phyloP scores from a whole-genome alignment of 139 green algal species.

The Desmodesmus armatus region DNA sequence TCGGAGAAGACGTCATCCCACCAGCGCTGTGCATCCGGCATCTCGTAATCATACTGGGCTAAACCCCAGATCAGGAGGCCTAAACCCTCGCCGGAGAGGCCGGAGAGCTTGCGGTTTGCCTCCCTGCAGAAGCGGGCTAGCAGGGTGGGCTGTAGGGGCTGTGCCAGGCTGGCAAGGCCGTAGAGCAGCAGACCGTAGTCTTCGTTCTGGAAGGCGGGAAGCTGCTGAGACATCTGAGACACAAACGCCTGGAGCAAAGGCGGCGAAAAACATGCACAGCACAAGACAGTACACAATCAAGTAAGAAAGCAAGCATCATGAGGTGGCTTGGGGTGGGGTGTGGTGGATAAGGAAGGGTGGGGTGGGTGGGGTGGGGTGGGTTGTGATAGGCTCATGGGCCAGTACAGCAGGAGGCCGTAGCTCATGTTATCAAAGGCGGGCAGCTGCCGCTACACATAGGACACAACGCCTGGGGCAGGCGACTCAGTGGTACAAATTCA shows the following conservation, averaged over 20 bases:
- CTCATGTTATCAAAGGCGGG: constrained; percentile 35
- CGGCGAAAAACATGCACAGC: no score
- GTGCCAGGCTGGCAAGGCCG: constrained; percentile 51
- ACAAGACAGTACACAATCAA: no score
- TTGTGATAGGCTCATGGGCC: constrained; percentile 41
- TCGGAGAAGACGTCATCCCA: constrained; percentile 17
- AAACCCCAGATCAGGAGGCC: constrained; percentile 55
- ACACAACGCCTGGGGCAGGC: background rate
- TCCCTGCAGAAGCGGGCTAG: constrained; percentile 9
- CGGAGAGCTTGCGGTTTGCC: constrained; percentile 25
- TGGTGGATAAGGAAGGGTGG: no score
- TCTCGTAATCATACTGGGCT: constrained; percentile 34
- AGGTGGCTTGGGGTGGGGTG: no score
- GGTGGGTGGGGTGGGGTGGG: no score
- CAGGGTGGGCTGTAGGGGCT: constrained; percentile 44
- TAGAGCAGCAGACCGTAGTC: constrained; percentile 52
- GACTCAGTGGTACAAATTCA: background rate
- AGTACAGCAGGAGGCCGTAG: constrained; percentile 45
- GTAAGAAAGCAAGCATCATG: no score
- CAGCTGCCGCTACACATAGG: background rate
- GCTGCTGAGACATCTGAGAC: constrained; percentile 41
- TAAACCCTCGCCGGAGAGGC: constrained; percentile 47
- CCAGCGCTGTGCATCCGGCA: constrained; percentile 17
- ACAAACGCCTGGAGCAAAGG: constrained; percentile 54
- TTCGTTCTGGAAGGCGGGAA: constrained; percentile 47